Evolutionary conservation across 352 stramenopile species (phyloP).

Genomic region (Halophytophthora polymorphica): DNA sequence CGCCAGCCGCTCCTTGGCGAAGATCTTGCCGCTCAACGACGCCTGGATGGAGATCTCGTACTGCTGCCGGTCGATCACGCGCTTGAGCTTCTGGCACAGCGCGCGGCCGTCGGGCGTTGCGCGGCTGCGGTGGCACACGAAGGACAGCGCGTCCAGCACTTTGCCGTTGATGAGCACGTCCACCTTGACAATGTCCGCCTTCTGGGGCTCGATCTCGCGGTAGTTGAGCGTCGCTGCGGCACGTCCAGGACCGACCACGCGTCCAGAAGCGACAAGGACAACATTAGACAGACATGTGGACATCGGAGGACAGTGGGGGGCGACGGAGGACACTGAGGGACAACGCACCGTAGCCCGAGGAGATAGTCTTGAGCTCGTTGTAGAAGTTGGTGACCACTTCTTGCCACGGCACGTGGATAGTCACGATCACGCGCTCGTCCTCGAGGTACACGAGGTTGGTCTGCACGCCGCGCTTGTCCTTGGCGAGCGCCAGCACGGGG

Average conservation of each 20-base stretch:
- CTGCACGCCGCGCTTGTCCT: conserved; percentile 86
- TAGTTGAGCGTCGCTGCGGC: conserved; percentile 91
- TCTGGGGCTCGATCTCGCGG: conserved; percentile 85
- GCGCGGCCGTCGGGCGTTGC: conserved; percentile 74
- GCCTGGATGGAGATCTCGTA: conserved; percentile 99
- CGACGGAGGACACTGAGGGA: too few species aligned
- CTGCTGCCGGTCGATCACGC: conserved; percentile 96
- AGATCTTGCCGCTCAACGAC: conserved; percentile 93
- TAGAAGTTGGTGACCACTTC: conserved; percentile 99
- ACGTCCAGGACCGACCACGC: conserved; percentile 1
- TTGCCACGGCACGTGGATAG: conserved; percentile 95
- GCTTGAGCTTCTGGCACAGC: conserved; percentile 95
- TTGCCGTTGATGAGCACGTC: conserved; percentile 95
- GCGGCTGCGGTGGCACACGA: conserved; percentile 93
- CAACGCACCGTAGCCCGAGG: conserved; percentile 90
- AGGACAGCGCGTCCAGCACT: conserved; percentile 95
- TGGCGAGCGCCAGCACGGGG: conserved; percentile 93
- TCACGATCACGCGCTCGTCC: conserved; percentile 92
- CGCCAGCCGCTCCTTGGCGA: conserved; percentile 96
- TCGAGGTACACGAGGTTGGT: conserved; percentile 95
- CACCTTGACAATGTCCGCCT: conserved; percentile 94
- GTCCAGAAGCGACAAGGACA: not conserved
- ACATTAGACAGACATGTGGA: conserved; percentile 1
- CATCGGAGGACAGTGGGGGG: not conserved
- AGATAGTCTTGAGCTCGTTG: conserved; percentile 96